Evolutionary conservation across 345 rosid species (phyloP).

Genomic region (Melastoma malabathricum): DNA sequence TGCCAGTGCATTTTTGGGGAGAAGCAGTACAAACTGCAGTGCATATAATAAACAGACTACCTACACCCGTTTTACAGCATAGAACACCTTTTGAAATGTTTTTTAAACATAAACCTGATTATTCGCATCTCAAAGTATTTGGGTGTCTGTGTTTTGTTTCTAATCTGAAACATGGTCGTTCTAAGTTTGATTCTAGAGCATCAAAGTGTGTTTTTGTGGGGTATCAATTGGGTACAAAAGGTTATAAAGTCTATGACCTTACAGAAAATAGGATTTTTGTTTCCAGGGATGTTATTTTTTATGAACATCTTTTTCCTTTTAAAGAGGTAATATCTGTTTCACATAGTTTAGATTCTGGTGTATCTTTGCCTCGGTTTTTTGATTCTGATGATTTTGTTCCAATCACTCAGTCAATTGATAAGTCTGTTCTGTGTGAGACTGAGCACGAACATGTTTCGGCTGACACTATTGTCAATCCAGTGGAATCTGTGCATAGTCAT

Average conservation of each 20-base stretch:
- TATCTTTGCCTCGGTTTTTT: too few relatives aligned
- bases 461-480: too few relatives aligned
- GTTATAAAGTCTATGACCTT: neutral
- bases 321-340: too few relatives aligned
- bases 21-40: too few relatives aligned
- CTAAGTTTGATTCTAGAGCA: neutral
- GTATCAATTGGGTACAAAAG: too few relatives aligned
- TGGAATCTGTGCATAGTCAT: too few relatives aligned
- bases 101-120: neutral
- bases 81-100: neutral
- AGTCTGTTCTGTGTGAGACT: too few relatives aligned
- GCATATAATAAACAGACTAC: neutral
- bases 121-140: neutral
- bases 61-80: neutral
- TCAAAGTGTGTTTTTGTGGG: neutral
- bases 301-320: conserved; percentile 1
- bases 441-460: too few relatives aligned
- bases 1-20: neutral
- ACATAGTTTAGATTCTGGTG: too few relatives aligned
- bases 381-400: too few relatives aligned
- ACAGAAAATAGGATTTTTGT: neutral
- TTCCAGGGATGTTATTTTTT: neutral
- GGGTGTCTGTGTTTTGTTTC: neutral
- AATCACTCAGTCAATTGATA: too few relatives aligned
- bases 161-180: too few relatives aligned